Conservation (phyloP, 2,329 filamentous ascomycete species). For the Akanthomyces uredinophilus region DNA sequence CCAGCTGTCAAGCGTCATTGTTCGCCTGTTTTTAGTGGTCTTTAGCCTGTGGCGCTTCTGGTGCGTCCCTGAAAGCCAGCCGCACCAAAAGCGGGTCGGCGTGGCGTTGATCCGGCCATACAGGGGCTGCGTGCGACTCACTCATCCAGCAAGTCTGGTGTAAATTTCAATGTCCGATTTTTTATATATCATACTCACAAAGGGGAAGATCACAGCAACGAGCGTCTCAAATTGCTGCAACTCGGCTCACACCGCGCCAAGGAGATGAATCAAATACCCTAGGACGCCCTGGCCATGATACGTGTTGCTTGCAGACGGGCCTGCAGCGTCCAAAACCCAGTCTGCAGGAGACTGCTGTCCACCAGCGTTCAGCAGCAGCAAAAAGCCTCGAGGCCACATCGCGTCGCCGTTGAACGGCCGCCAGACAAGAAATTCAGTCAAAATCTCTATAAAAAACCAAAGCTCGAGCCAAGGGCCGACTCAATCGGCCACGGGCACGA, state of each 20-base stretch:
- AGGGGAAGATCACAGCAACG: background rate
- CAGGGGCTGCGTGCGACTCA: background rate
- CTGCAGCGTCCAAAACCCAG: background rate
- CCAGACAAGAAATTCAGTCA: background rate
- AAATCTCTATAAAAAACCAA: background rate
- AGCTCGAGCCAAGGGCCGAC: constrained; percentile 13
- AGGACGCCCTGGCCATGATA: constrained; percentile 5
- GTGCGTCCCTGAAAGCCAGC: background rate
- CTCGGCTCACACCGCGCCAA: background rate
- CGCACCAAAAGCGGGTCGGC: constrained; percentile 3
- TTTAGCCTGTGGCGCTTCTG: background rate
- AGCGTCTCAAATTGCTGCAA: background rate
- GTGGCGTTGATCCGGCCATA: constrained; percentile 2
- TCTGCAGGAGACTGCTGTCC: background rate
- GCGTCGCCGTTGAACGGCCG: background rate
- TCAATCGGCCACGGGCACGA: constrained; percentile 30
- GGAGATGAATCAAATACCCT: constrained; percentile 8
- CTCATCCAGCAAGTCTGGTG: background rate
- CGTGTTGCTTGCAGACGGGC: constrained; percentile 7
- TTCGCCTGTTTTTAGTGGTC: background rate
- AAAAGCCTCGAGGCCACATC: background rate
- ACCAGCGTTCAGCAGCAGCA: background rate
- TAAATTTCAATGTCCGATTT: background rate
- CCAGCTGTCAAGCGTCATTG: background rate
- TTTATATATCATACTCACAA: constrained; percentile 1